Percentiles rank a stretch among this genome's conserved stretches.
Evolutionary conservation across 139 green algal species (phyloP).

Genomic region (Micractinium conductrix): DNA sequence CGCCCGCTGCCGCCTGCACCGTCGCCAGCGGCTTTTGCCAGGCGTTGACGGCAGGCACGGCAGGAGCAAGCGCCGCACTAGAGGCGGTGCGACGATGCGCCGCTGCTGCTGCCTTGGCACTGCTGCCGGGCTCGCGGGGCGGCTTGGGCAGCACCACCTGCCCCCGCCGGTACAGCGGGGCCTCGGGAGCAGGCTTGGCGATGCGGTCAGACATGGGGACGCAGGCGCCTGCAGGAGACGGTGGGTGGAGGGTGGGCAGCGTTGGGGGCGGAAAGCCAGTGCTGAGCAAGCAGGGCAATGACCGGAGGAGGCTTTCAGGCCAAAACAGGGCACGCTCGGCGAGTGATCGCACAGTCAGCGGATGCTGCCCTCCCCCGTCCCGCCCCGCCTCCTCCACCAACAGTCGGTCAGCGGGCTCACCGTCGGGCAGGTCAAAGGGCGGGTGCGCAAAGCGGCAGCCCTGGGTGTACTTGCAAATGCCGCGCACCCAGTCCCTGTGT

Average conservation of each 20-base stretch:
- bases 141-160: neutral
- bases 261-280: no score
- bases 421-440: conserved; percentile 29
- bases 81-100: neutral
- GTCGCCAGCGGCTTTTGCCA: neutral
- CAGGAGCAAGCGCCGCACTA: neutral
- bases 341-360: no score
- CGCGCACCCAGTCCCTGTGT: conserved; percentile 32
- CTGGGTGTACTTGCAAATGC: conserved; percentile 20
- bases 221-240: neutral
- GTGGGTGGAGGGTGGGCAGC: neutral
- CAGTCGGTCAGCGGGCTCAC: neutral
- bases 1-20: neutral
- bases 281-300: no score
- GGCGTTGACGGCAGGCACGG: neutral
- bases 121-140: neutral
- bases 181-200: conserved; percentile 10
- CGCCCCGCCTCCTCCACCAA: no score
- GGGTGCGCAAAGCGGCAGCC: conserved; percentile 28
- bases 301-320: no score
- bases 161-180: conserved; percentile 15
- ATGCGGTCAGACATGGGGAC: conserved; percentile 22
- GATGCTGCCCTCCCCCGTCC: no score
- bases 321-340: no score
- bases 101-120: conserved; percentile 7